Evolutionary conservation across 192 early-diverging fungal species (phyloP).

Genomic region (Entrophospora sp.): DNA sequence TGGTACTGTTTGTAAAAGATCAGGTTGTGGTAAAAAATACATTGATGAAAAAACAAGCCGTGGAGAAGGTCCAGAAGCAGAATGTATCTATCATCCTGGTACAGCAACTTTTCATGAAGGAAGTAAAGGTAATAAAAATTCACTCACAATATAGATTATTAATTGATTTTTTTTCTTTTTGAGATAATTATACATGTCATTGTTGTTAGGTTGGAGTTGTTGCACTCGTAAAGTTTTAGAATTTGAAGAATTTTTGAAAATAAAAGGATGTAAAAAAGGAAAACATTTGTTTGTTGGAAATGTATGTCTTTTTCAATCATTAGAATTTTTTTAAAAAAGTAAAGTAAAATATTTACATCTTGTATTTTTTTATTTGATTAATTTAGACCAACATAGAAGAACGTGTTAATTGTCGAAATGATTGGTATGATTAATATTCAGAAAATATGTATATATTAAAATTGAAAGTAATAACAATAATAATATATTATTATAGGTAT

Average conservation of each 20-base stretch:
- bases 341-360: no score
- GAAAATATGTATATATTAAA: no score
- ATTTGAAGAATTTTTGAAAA: constrained; percentile 96
- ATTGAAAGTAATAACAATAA: no score
- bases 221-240: constrained; percentile 90
- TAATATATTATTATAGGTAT: no score
- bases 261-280: constrained; percentile 80
- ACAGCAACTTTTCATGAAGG: constrained; percentile 95
- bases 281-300: constrained; percentile 88
- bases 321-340: no score
- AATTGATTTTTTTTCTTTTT: no score
- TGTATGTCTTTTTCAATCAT: no score
- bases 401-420: no score
- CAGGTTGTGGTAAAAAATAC: constrained; percentile 64
- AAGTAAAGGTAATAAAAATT: constrained; percentile 69
- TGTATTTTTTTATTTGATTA: no score
- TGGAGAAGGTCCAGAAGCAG: constrained; percentile 36
- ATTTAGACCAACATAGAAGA: no score
- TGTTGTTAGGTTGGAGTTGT: constrained; percentile 67
- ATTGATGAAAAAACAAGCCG: constrained; percentile 49
- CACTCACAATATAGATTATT: no score
- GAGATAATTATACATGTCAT: background rate
- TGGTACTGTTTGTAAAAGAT: constrained; percentile 80
- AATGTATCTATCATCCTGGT: constrained; percentile 86
- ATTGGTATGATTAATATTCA: no score